These are phyloP conservation scores for Fragaria ananassa DNA, from an alignment of 306 rosid genomes.

Conservation along the genomic window DNA sequence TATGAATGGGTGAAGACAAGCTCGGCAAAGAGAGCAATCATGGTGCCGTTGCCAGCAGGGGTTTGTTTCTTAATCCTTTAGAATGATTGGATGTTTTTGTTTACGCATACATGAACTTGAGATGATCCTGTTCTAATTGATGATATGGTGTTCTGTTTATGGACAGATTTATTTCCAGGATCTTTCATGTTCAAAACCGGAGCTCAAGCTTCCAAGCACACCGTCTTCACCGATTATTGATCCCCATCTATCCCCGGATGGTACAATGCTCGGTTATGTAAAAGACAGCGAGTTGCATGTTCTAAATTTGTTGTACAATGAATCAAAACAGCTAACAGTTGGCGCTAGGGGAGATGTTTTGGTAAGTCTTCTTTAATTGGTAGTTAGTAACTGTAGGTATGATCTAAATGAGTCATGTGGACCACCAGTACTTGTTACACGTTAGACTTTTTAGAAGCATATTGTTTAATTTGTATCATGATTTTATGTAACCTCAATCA, in stretches of 20 bases:
- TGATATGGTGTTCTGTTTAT: constrained; percentile 23
- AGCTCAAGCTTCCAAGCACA: constrained; percentile 69
- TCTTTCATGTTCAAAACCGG: constrained; percentile 50
- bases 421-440: constrained; percentile 7
- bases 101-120: constrained; percentile 12
- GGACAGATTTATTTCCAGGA: constrained; percentile 84
- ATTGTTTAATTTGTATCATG: neutral
- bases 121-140: constrained; percentile 23
- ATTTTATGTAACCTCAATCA: neutral
- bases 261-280: constrained; percentile 72
- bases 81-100: neutral
- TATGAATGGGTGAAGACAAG: constrained; percentile 90
- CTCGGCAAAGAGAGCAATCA: constrained; percentile 54
- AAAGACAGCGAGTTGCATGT: constrained; percentile 74
- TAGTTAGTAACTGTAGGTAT: neutral
- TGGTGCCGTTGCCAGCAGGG: constrained; percentile 98
- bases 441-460: neutral
- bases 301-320: constrained; percentile 54
- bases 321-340: constrained; percentile 68
- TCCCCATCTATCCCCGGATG: constrained; percentile 89
- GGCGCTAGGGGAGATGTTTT: constrained; percentile 56
- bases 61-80: constrained; percentile 45
- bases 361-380: constrained; percentile 39
- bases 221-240: constrained; percentile 73
- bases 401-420: constrained; percentile 10